Conservation (phyloP, 257 asterid genomes). For the Fraxinus excelsior region DNA sequence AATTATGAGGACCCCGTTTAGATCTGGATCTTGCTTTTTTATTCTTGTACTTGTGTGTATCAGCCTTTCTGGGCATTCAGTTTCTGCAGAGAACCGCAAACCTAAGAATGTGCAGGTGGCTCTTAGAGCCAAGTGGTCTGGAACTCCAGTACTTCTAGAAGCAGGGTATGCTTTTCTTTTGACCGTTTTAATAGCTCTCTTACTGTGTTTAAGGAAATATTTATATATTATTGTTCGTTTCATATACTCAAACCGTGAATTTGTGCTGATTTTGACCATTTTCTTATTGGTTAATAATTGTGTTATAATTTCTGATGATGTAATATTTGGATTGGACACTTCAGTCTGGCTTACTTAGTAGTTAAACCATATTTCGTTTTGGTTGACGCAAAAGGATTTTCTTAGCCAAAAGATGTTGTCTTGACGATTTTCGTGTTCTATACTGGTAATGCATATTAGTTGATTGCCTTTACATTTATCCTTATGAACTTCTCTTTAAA, state of each 20-base stretch:
- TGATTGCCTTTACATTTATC: constrained; percentile 10
- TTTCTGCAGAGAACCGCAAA: constrained; percentile 54
- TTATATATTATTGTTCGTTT: background rate
- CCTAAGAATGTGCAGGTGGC: constrained; percentile 98
- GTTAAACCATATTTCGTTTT: background rate
- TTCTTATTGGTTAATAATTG: background rate
- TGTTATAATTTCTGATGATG: background rate
- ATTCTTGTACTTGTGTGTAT: constrained; percentile 39
- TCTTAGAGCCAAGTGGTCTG: constrained; percentile 96
- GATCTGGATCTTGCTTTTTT: constrained; percentile 65
- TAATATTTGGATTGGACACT: background rate
- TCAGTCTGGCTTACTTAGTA: background rate
- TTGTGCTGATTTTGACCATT: constrained; percentile 22
- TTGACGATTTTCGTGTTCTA: background rate
- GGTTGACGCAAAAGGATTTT: background rate
- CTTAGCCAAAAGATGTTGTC: background rate
- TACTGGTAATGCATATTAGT: constrained; percentile 5
- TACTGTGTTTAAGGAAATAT: background rate
- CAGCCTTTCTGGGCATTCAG: constrained; percentile 42
- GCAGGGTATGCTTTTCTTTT: constrained; percentile 69
- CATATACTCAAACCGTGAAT: background rate
- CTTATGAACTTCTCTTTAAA: constrained; percentile 13
- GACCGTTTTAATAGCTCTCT: background rate
- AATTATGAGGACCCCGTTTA: constrained; percentile 55
- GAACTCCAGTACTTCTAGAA: constrained; percentile 85